These are phyloP conservation scores for Phytophthora litchii DNA, from an alignment of 352 stramenopile genomes.

Conservation along the genomic window DNA sequence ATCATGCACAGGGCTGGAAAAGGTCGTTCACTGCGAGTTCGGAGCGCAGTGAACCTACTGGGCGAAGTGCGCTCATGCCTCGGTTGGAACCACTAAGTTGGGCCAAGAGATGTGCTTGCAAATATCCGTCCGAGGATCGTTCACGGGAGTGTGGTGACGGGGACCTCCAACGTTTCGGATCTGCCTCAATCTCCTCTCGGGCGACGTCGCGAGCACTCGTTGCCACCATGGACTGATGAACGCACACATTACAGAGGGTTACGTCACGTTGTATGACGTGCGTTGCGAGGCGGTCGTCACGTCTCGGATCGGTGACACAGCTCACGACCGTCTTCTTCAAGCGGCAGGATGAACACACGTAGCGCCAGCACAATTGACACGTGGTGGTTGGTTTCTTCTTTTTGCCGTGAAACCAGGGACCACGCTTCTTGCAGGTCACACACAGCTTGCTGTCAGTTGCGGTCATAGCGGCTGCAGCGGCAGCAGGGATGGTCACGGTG, in stretches of 20 bases:
- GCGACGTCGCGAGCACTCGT: constrained; percentile 44
- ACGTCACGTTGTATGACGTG: constrained; percentile 42
- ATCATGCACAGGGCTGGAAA: constrained; percentile 36
- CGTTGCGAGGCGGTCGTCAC: constrained; percentile 21
- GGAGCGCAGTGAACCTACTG: constrained; percentile 23
- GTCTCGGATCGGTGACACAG: constrained; percentile 31
- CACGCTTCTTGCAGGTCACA: constrained; percentile 45
- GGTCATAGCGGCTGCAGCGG: constrained; percentile 19
- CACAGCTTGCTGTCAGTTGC: constrained; percentile 33
- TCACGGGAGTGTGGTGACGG: constrained; percentile 20
- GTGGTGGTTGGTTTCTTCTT: constrained; percentile 42
- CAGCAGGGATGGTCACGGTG: constrained; percentile 33
- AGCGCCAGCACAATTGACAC: constrained; percentile 53
- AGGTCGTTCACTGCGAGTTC: constrained; percentile 30
- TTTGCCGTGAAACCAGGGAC: constrained; percentile 33
- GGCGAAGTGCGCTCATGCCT: constrained; percentile 16
- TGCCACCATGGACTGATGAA: constrained; percentile 44
- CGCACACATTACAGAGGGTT: constrained; percentile 46
- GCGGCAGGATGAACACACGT: constrained; percentile 59
- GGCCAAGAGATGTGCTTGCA: constrained; percentile 16
- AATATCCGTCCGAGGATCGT: constrained; percentile 14
- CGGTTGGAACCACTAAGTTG: constrained; percentile 16
- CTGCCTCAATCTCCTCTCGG: constrained; percentile 39
- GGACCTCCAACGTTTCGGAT: constrained; percentile 29
- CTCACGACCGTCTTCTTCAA: constrained; percentile 52